phyloP scores from a whole-genome alignment of 176 grass and related monocot genomes.

The Zizania latifolia region DNA sequence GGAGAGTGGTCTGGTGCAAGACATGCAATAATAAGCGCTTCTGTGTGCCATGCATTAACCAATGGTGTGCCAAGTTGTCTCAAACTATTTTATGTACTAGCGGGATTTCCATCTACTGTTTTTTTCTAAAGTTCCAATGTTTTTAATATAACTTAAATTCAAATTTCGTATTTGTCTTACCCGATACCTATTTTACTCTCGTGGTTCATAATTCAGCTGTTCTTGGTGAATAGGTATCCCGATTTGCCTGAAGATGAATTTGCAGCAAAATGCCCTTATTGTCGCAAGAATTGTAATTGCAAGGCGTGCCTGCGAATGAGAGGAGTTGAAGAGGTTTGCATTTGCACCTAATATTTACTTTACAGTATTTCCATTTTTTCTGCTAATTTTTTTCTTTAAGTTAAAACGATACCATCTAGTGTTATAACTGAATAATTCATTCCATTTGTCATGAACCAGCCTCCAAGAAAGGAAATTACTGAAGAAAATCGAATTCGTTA shows the following conservation, averaged over 20 bases:
- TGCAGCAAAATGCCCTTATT: slow-evolving; percentile 52
- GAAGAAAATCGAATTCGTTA: slow-evolving; percentile 37
- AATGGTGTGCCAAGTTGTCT: slow-evolving; percentile 36
- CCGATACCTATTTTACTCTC: neutral
- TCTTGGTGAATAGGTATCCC: slow-evolving; percentile 58
- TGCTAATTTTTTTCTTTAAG: neutral
- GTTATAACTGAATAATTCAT: neutral
- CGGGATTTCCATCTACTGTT: neutral
- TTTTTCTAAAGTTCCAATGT: no score
- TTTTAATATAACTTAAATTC: neutral
- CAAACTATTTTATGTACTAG: neutral
- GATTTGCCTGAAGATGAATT: slow-evolving; percentile 47
- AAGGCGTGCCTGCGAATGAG: slow-evolving; percentile 57
- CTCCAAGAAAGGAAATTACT: slow-evolving; percentile 48
- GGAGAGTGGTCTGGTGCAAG: slow-evolving; percentile 43
- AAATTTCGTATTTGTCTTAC: neutral
- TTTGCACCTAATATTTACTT: neutral
- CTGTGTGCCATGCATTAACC: slow-evolving; percentile 51
- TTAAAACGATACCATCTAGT: neutral
- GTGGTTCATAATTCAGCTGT: neutral
- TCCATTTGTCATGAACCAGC: slow-evolving; percentile 32
- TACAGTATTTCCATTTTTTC: neutral
- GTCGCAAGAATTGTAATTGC: slow-evolving; percentile 69
- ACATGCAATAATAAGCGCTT: slow-evolving; percentile 50
- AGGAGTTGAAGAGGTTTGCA: slow-evolving; percentile 40